Evolutionary conservation across 306 rosid species (phyloP).

Genomic region (Abrus pulchellus): DNA sequence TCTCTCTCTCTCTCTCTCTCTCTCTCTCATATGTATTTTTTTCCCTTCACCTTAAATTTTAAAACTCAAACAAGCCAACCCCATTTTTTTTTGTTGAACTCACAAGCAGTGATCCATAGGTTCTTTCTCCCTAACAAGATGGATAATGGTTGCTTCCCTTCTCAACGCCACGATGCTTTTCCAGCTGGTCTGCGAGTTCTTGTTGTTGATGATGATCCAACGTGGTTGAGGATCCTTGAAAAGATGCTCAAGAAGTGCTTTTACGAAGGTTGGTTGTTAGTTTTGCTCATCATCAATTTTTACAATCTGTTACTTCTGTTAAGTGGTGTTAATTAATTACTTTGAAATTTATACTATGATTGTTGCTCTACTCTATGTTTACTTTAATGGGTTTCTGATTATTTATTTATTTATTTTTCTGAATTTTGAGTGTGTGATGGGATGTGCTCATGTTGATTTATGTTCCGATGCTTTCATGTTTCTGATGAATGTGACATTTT

Average conservation of each 20-base stretch:
- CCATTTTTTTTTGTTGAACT: slow-evolving; percentile 30
- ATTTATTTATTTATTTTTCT: not conserved
- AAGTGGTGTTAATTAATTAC: slow-evolving; percentile 6
- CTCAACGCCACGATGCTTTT: slow-evolving; percentile 70
- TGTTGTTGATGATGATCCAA: slow-evolving; percentile 87
- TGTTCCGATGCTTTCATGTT: not conserved
- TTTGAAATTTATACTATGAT: not conserved
- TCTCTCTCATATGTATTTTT: slow-evolving; percentile 3
- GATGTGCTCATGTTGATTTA: not conserved
- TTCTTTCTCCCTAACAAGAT: slow-evolving; percentile 50
- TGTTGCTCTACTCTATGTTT: not conserved
- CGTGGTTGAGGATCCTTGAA: slow-evolving; percentile 86
- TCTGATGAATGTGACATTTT: not conserved
- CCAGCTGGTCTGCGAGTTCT: slow-evolving; percentile 93
- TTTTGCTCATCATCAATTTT: slow-evolving; percentile 6
- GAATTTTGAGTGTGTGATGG: not conserved
- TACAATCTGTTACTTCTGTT: not conserved
- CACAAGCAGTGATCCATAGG: slow-evolving; percentile 27
- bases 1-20: not conserved
- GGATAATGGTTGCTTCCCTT: slow-evolving; percentile 78
- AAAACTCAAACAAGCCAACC: slow-evolving; percentile 51
- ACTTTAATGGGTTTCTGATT: not conserved
- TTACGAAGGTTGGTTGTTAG: slow-evolving; percentile 66
- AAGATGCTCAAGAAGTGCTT: slow-evolving; percentile 91
- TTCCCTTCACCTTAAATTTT: slow-evolving; percentile 38